phyloP scores from a whole-genome alignment of 495 filamentous ascomycete species.

The Aspergillus haitiensis region DNA sequence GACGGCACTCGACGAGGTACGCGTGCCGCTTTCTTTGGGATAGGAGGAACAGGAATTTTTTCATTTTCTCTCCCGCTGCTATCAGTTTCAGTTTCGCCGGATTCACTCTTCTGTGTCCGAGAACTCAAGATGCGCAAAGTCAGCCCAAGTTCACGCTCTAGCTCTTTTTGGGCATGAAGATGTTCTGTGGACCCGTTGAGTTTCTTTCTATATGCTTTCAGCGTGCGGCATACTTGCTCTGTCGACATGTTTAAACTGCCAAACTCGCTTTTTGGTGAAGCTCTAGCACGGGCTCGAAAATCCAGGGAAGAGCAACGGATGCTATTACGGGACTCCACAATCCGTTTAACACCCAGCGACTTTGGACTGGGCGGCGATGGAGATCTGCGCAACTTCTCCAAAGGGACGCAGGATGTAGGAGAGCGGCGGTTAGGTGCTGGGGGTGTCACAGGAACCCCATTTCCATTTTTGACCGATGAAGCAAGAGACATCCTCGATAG shows the following conservation, averaged over 20 bases:
- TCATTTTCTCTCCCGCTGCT: slow-evolving; percentile 50
- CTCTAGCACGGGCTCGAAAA: slow-evolving; percentile 55
- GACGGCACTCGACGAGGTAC: slow-evolving; percentile 40
- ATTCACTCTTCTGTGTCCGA: slow-evolving; percentile 33
- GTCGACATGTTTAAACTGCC: slow-evolving; percentile 72
- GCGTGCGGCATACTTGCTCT: slow-evolving; percentile 73
- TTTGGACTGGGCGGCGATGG: slow-evolving; percentile 48
- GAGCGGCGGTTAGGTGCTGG: slow-evolving; percentile 40
- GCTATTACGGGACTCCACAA: slow-evolving; percentile 22
- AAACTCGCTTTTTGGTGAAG: slow-evolving; percentile 53
- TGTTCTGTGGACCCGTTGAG: slow-evolving; percentile 64
- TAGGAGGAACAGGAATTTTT: slow-evolving; percentile 26
- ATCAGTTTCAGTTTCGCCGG: slow-evolving; percentile 43
- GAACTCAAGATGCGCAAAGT: slow-evolving; percentile 70
- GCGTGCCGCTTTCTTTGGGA: slow-evolving; percentile 26
- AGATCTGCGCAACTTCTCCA: slow-evolving; percentile 39
- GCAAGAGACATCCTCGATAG: slow-evolving; percentile 48
- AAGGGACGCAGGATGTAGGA: slow-evolving; percentile 30
- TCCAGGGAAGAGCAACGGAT: slow-evolving; percentile 59
- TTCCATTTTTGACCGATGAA: slow-evolving; percentile 33
- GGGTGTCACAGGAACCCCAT: slow-evolving; percentile 30
- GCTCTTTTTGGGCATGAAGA: slow-evolving; percentile 65
- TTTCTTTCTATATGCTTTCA: slow-evolving; percentile 82
- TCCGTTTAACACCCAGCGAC: slow-evolving; percentile 27
- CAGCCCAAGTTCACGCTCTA: slow-evolving; percentile 76